Base-by-base conservation (phyloP, 2,329 filamentous ascomycete genomes). In the Penicillium sp. region DNA sequence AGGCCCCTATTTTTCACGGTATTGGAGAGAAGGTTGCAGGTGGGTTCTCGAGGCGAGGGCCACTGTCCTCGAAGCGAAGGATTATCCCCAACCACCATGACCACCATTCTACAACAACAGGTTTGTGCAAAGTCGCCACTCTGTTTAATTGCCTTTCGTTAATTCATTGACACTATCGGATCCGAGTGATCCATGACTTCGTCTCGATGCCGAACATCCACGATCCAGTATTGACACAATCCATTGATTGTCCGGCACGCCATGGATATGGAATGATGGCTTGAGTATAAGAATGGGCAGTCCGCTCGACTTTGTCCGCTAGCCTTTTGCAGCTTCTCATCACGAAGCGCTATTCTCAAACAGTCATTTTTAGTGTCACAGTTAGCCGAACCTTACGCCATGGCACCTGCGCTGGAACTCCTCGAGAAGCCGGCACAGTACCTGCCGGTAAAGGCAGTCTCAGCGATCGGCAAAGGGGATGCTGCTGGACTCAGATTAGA, bases 381-480 rank as follows among this genome's bases (percentile, higher is more conserved):
- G 18, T 22, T 11, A 39, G 18, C 11, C 37, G 18, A 39, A 39
- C 18, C 4, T 22, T 20, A 22, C 35, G 26, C 20, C 18, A 61
- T 61, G 60, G 60, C 57, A 49, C 58, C 60, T 53, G 34, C 57
- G 20, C 40, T 61, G 43, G 60, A 61, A 58, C 50, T 60, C n/a
- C 52, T 60, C 38, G 52, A 57, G 35, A 55, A 56, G 37, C n/a
- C 55, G 16, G 18, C 39, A 14, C 37, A 51, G 35, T 31, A 16
- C 11, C 18, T 56, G 45, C 58, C 46, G 10, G 34, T 43, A 22
- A 61, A 60, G 53, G 26, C 50, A 20, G 10, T 53, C 24, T 42
- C 54, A 29, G 32, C 24, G 13, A 53, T 35, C 29, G 16, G 40
- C 35, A 58, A 60, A 29, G 55, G 35, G 6, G 6, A 45, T 38